Evolutionary conservation across 148 eudicot species (phyloP), one percentile per base, ranked within the genome.

Genomic region (Rhododendron williamsianum): DNA sequence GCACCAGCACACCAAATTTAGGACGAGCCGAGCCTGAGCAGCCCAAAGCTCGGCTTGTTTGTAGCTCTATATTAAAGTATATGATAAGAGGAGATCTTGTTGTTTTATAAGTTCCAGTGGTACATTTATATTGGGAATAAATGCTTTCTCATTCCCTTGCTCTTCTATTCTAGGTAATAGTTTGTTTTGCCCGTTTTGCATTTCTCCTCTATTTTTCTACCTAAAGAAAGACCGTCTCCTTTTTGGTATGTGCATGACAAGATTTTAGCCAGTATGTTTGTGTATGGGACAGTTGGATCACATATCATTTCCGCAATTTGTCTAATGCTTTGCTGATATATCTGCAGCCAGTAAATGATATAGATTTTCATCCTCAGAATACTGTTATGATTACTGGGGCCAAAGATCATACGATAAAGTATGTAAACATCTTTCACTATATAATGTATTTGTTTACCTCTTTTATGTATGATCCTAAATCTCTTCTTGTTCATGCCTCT

Each of bases 341-440:
- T 35, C 78, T 88, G 89, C 97, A 95, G 98, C 97, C 98, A 82
- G 84, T 95, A 86, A 95, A 93, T 89, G 98, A 95, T 89, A 76
- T 95, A 91, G 98, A 95, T 90, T 95, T 95, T 84, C 98, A 95
- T 90, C 97, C 98, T 73, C 95, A 89, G 52, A 95, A 88, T 88
- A 85, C 92, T n/a, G 86, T 94, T 67, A 90, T 95, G 76, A 90
- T 94, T 81, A 92, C 97, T 49, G 97, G 97, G 81, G 93, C 97
- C 88, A 95, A 95, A 91, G 98, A 95, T 86, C 94, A 92, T 83
- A 92, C 95, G 77, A 95, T 95, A 89, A 93, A 94, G 98, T 95
- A 92, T 80, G 54, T 25, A 12, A 19, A 23, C 12, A 35, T 77
- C 16, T 52, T 1, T 72, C 9, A 23, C 6, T 9, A 11, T 67